Base-by-base conservation (phyloP, 225 moss, liverwort and hornwort species). In the Marchantia paleacea region DNA sequence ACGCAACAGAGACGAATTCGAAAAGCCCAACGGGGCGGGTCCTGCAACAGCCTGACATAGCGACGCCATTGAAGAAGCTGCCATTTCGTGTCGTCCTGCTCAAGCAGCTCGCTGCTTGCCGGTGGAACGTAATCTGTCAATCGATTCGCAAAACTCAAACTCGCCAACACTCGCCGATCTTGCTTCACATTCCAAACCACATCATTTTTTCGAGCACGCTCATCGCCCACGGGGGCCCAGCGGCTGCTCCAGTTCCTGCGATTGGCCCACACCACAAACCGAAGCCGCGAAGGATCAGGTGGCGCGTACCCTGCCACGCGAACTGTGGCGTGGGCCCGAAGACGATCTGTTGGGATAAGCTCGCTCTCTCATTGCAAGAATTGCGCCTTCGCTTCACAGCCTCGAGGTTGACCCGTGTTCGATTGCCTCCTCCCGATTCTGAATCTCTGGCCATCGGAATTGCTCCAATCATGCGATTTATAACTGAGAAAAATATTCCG, bases 1-100 rank as follows among this genome's bases (percentile, higher is more conserved):
- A n/a, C 78, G 62, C 70, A 81, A 18, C 51, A 57, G 11, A 4
- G 78, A 76, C 24, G 84, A 87, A 28, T 55, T 76, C 24, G 81
- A 84, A 48, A 84, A 75, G 49, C 81, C 60, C 81, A 72, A 26
- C 29, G 84, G 58, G 30, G 58, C 39, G 51, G 75, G 70, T 62
- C 83, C 67, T 7, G 69, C 83, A 12, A 79, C 67, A 7, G 64
- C 70, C 80, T 62, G 47, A 60, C 69, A 57, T 61, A 60, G 86
- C 80, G 55, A 86, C 78, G 77, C 81, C 57, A 79, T 47, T 39
- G 75, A 55, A 14, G 76, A 61, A 8, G 55, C 71, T 26, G 71
- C 81, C 81, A 78, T 81, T 80, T 85, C 60, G 50, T 14, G 22
- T 54, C 58, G 12, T 47, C 22, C 54, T n/a, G 13, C 47, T 31